Base-by-base conservation (phyloP, 257 asterid genomes). In the Lavandula angustifolia region DNA sequence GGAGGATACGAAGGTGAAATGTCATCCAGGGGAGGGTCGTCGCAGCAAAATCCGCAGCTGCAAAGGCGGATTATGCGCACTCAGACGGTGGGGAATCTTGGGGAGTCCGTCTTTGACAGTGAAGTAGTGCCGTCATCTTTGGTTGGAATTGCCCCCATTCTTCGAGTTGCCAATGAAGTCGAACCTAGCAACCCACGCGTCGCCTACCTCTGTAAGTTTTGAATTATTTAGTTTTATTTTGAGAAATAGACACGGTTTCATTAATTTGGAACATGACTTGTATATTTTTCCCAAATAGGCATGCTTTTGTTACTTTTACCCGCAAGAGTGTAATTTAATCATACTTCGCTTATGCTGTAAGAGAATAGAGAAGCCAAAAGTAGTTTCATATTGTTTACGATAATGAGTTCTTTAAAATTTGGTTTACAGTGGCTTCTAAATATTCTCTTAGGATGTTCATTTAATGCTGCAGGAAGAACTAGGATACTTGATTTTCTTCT, bases 121-220 rank as follows among this genome's bases (percentile, higher is more conserved):
- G 96, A 91, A 78, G 96, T 91, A 54, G 96, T 91, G 70, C 98
- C 98, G 6, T 91, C 98, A 6, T 88, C 98, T 22, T 75, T 91
- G 58, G 95, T 75, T 54, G 96, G 88, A 77, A 91, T 91, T 27
- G 98, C 98, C 62, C 98, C 98, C 47, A 88, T 91, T 81, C 98
- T 91, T 60, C 98, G 98, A 71, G 98, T 91, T 59, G 98, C 98
- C 54, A 91, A 91, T 82, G 98, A 91, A 80, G 96, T 91, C 14
- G 98, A 91, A 80, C 85, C 85, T 11, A 84, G 87, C 87, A 91
- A 91, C 63, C 91, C 96, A 27, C 92, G 98, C 27, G 98, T 91
- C 10, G 94, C 98, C 11, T 91, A 91, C 79, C 87, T 91, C 35
- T 91, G 96, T 91, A 80, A 85, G 98, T 34, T 48, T 50, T 66